Base-by-base conservation (phyloP, 1,139 yeast genomes). In the Kurtzmaniella quercitrusa region DNA sequence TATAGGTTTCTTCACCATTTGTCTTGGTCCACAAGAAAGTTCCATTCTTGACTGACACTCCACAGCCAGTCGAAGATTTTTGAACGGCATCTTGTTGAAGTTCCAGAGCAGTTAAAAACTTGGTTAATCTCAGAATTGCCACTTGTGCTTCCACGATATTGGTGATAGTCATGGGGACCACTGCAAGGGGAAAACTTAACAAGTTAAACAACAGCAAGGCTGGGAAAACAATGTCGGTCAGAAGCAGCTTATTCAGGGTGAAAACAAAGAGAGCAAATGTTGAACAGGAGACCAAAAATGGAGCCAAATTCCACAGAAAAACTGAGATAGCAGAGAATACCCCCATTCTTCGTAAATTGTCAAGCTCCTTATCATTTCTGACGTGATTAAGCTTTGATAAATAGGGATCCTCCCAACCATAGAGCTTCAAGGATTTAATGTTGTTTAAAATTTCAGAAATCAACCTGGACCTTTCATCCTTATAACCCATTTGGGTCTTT, bases 371-470 rank as follows among this genome's bases (percentile, higher is more conserved):
- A 45, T 90, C 88, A 56, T 91, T 89, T 73, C 99, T 84, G 34
- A 93, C 96, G 54, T 81, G 69, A 55, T 79, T 81, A 46, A 93
- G 72, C 55, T 83, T 84, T 25, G 75, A 75, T 55, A 80, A 79
- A 61, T 89, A 93, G 8, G 98, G 96, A 25, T 65, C 65, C 66
- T 93, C 98, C 98, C 98, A 93, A 3, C 95, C 96, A 57, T 93
- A 93, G 42, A 93, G 73, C 63, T 93, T 93, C 63, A 93, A 75
- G 3, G 96, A 87, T 67, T 91, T 93, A 62, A 93, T 90, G 58
- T 90, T 90, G 62, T 89, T 87, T 59, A 93, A 74, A 43, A 93
- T 88, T 62, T 93, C 98, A 47, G 90, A 83, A 47, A 91, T 86
- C 41, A 74, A 65, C 62, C 90, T 61, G 12, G 74, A 65, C 56